Conservation (phyloP, 129 eudicot species). For the Artemisia tridentata region DNA sequence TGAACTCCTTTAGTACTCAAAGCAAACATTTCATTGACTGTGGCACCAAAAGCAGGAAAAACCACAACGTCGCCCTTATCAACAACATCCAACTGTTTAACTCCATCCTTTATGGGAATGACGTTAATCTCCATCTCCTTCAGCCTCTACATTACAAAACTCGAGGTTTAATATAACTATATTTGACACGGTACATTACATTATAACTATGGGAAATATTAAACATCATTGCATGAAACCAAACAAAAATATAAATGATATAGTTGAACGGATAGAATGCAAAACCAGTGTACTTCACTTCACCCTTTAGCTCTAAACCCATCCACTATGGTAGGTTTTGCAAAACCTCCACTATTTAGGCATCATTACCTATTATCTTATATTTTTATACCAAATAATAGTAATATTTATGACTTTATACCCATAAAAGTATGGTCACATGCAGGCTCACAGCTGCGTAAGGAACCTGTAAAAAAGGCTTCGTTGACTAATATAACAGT, state of each 20-base stretch:
- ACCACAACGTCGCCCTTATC: conserved; percentile 75
- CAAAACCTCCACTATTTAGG: too few relatives aligned
- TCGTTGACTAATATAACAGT: background rate
- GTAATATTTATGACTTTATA: too few relatives aligned
- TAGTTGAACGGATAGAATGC: background rate
- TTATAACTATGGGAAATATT: background rate
- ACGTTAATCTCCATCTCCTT: conserved; percentile 64
- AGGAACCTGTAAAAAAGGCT: background rate
- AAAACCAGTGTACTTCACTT: too few relatives aligned
- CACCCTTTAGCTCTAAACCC: too few relatives aligned
- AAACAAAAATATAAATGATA: background rate
- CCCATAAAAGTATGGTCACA: background rate
- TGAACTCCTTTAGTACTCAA: conserved; percentile 69
- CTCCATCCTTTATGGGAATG: conserved; percentile 60
- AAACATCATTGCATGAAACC: background rate
- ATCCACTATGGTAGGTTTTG: too few relatives aligned
- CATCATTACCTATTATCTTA: too few relatives aligned
- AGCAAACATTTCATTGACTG: conserved; percentile 69
- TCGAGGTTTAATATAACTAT: background rate
- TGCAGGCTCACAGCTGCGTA: background rate
- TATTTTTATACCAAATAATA: too few relatives aligned
- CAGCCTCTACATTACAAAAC: conserved; percentile 53
- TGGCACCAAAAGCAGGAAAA: conserved; percentile 90
- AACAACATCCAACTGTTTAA: conserved; percentile 67
- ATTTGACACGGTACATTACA: too few relatives aligned